Evolutionary conservation across 345 rosid genomes (phyloP), one percentile per base, ranked within the genome.

Genomic region (Raphanus sativus): DNA sequence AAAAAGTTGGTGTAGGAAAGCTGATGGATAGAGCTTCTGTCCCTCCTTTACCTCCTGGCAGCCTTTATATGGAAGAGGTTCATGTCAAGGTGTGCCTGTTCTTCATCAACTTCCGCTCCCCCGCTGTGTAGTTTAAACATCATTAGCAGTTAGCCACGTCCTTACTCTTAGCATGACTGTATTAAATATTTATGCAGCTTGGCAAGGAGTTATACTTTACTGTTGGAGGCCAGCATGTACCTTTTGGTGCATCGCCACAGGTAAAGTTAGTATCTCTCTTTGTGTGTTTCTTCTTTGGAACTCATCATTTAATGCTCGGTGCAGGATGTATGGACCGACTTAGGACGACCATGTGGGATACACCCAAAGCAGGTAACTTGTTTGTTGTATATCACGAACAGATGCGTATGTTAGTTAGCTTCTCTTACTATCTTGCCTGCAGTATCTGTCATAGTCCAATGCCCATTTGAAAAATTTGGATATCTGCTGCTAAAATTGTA

Each of bases 231-330:
- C 98, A 95, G 85, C 91, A 80, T 77, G 85, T 95, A 79, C 91
- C 94, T 78, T 92, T 95, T 77, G 99, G 98, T 73, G 91, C 99
- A 84, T 92, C 99, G 11, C 98, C 99, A 30, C 99, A 92, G 94
- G 98, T 91, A 89, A 81, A 54, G 15, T 65, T 70, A 50, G 62
- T 64, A 69, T 9, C 9, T 66, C 69, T 13, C 58, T 69, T 58
- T n/a, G 21, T 50, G 68, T 72, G 62, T 63, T 50, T 70, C 72
- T 25, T 62, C 55, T 62, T 36, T 75, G 38, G 75, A 68, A 55
- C 61, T 77, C 42, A 65, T 68, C 40, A 30, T 67, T 54, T 55
- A 5, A 21, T 63, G 52, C 63, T 80, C 26, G 10, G 13, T 84
- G 84, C 87, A 95, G 98, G 99, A 95, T 86, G 88, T 95, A 62